Evolutionary conservation across 805 yeast species (phyloP).

Genomic region (Monosporozyma servazzii): DNA sequence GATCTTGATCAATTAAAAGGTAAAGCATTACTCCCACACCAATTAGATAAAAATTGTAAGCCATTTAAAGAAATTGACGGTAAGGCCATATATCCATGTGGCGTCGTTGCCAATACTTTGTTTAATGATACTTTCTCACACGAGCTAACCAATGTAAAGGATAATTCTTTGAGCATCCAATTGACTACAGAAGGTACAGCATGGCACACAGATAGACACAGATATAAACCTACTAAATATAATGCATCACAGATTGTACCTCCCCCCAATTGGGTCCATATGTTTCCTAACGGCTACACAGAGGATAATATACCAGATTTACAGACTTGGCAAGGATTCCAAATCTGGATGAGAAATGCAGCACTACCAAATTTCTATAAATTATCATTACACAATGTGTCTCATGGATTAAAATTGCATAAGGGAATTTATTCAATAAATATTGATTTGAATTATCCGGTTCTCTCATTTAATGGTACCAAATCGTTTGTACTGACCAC

Average conservation of each 20-base stretch:
- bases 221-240: conserved; percentile 57
- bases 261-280: conserved; percentile 73
- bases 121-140: conserved; percentile 66
- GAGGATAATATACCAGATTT: conserved; percentile 61
- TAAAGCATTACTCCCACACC: conserved; percentile 44
- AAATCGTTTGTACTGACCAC: conserved; percentile 77
- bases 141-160: conserved; percentile 33
- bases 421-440: conserved; percentile 64
- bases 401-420: conserved; percentile 32
- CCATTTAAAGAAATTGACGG: conserved; percentile 30
- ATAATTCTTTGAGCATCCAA: conserved; percentile 25
- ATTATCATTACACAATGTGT: conserved; percentile 40
- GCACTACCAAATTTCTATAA: conserved; percentile 86
- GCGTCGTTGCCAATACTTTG: conserved; percentile 68
- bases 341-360: conserved; percentile 89
- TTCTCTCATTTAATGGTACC: conserved; percentile 72
- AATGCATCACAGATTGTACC: conserved; percentile 55
- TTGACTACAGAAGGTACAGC: conserved; percentile 49
- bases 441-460: conserved; percentile 74
- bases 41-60: conserved; percentile 36
- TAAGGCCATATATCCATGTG: conserved; percentile 61
- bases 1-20: conserved; percentile 80
- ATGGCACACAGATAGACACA: conserved; percentile 57
- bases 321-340: conserved; percentile 56
- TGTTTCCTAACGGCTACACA: conserved; percentile 65